phyloP scores from a whole-genome alignment of 768 basidiomycete genomes.

The Lactifluus piperatus region DNA sequence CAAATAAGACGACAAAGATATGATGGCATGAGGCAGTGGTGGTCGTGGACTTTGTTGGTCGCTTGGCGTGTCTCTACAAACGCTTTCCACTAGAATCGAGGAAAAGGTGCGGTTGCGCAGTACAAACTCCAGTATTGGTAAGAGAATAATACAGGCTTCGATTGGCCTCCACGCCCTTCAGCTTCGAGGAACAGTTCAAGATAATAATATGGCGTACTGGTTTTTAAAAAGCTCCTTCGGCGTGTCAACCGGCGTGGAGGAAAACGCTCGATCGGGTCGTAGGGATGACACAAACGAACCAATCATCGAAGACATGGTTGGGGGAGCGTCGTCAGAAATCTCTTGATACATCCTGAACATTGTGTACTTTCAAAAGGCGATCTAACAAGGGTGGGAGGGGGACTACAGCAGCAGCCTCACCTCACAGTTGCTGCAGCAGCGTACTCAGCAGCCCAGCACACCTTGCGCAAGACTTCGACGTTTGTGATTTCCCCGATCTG shows the following conservation, averaged over 20 bases:
- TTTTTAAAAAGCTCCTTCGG: slow-evolving; percentile 48
- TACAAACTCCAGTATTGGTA: slow-evolving; percentile 56
- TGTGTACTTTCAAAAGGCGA: neutral
- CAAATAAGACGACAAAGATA: slow-evolving; percentile 57
- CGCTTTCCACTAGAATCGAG: slow-evolving; percentile 35
- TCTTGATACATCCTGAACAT: slow-evolving; percentile 45
- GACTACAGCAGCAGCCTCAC: slow-evolving; percentile 28
- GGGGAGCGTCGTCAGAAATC: slow-evolving; percentile 43
- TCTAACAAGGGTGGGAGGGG: too few relatives aligned
- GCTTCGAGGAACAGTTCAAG: neutral
- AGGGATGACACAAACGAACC: slow-evolving; percentile 44
- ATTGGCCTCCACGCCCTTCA: slow-evolving; percentile 40
- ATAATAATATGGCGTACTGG: slow-evolving; percentile 32
- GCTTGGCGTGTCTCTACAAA: slow-evolving; percentile 24
- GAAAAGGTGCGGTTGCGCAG: slow-evolving; percentile 42
- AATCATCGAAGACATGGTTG: slow-evolving; percentile 42
- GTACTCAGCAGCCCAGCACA: slow-evolving; percentile 49
- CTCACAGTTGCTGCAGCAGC: slow-evolving; percentile 42
- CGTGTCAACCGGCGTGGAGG: slow-evolving; percentile 37
- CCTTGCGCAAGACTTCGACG: slow-evolving; percentile 43
- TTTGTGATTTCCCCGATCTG: slow-evolving; percentile 41
- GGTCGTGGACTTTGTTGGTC: slow-evolving; percentile 25
- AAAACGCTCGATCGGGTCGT: slow-evolving; percentile 46
- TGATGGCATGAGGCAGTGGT: slow-evolving; percentile 38
- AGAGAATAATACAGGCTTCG: slow-evolving; percentile 47